Conservation (phyloP, 352 stramenopile species). For the Elongisporangium prolatum region DNA sequence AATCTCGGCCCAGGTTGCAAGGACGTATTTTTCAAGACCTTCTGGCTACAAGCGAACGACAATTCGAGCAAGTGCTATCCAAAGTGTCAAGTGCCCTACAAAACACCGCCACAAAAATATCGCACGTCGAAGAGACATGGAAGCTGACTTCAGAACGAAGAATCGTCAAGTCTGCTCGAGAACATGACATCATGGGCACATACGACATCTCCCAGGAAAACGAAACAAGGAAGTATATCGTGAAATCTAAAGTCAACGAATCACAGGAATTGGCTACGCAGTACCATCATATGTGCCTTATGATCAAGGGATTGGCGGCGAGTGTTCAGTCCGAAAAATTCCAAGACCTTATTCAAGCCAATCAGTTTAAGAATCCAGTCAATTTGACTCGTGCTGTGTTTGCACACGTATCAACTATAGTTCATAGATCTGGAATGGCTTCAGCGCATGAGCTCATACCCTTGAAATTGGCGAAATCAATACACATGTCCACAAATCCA, state of each 20-base stretch:
- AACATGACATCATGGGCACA: neutral
- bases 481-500: neutral
- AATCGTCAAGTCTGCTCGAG: neutral
- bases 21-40: constrained; percentile 36
- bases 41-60: constrained; percentile 24
- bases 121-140: neutral
- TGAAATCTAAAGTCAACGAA: neutral
- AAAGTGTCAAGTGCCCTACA: constrained; percentile 16
- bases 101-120: constrained; percentile 9
- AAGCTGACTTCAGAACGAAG: neutral
- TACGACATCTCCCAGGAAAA: neutral
- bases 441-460: neutral
- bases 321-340: neutral
- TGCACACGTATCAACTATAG: neutral
- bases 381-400: neutral
- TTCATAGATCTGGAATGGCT: neutral
- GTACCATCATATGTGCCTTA: neutral
- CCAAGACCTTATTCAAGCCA: neutral
- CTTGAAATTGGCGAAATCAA: neutral
- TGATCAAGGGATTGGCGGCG: neutral
- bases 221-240: neutral
- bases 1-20: constrained; percentile 34
- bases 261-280: neutral
- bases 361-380: neutral
- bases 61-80: constrained; percentile 21